phyloP scores from a whole-genome alignment of 306 rosid genomes.

The Ochetophila trinervis region DNA sequence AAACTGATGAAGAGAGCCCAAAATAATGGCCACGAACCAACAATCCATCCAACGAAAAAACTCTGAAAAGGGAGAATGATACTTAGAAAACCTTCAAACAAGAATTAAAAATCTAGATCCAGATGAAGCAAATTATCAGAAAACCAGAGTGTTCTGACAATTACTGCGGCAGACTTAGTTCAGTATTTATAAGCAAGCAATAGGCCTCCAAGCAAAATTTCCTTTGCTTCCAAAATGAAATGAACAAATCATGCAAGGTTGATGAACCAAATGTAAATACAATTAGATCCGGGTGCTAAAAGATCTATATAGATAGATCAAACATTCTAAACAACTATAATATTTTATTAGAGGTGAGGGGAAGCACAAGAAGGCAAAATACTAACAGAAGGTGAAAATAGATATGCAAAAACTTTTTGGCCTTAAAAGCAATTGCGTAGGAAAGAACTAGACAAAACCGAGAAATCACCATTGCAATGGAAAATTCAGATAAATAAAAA shows the following conservation, averaged over 20 bases:
- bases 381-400: no score
- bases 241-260: background rate
- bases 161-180: no score
- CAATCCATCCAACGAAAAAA: conserved; percentile 87
- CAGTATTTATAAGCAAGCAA: background rate
- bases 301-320: no score
- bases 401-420: no score
- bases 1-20: conserved; percentile 95
- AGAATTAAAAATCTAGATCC: background rate
- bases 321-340: no score
- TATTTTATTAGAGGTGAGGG: no score
- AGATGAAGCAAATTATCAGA: conserved; percentile 13
- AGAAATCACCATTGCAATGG: no score
- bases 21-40: conserved; percentile 95
- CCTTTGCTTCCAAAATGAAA: background rate
- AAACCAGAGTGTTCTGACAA: no score
- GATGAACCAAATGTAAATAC: background rate
- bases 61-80: conserved; percentile 53
- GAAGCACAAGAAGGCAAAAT: no score
- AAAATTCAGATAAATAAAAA: background rate
- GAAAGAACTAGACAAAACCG: no score
- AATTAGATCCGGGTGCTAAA: background rate
- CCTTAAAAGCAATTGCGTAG: no score
- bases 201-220: background rate
- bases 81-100: conserved; percentile 28